Conservation (phyloP, 805 yeast genomes). For the Suhomyces xylopsoci region DNA sequence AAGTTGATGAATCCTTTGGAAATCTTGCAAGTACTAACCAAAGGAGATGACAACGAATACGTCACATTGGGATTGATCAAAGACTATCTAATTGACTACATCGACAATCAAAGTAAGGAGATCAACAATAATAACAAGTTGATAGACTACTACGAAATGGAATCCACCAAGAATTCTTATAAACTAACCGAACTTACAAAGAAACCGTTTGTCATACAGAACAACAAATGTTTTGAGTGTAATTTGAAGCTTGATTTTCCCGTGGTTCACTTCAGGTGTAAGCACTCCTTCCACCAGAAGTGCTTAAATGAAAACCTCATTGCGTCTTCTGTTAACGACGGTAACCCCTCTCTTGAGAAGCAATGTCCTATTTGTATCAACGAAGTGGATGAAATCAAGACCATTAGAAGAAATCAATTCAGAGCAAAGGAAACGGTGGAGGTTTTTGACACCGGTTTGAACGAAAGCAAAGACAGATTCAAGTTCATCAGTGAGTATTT, state of each 20-base stretch:
- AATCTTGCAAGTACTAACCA: conserved; percentile 63
- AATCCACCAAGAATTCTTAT: conserved; percentile 52
- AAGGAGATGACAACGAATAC: conserved; percentile 42
- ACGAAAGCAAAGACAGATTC: conserved; percentile 58
- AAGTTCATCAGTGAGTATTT: conserved; percentile 76
- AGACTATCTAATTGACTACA: conserved; percentile 59
- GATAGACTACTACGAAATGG: conserved; percentile 63
- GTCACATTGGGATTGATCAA: conserved; percentile 72
- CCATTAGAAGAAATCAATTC: conserved; percentile 57
- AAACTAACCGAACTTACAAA: conserved; percentile 50
- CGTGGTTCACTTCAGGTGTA: conserved; percentile 77
- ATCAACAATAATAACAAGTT: conserved; percentile 66
- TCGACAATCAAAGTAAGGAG: conserved; percentile 59
- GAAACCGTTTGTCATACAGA: conserved; percentile 54
- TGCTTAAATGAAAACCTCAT: conserved; percentile 57
- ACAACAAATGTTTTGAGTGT: conserved; percentile 65
- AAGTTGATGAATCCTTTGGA: conserved; percentile 71
- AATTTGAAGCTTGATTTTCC: conserved; percentile 68
- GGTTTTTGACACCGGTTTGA: conserved; percentile 56
- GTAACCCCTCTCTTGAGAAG: conserved; percentile 8
- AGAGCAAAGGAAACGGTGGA: conserved; percentile 62
- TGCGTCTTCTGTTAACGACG: conserved; percentile 5
- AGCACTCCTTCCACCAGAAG: conserved; percentile 80
- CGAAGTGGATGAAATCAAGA: conserved; percentile 64
- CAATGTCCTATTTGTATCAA: conserved; percentile 75